These are phyloP conservation scores for Suillus spraguei DNA, from an alignment of 768 basidiomycete genomes.

Conservation along the genomic window DNA sequence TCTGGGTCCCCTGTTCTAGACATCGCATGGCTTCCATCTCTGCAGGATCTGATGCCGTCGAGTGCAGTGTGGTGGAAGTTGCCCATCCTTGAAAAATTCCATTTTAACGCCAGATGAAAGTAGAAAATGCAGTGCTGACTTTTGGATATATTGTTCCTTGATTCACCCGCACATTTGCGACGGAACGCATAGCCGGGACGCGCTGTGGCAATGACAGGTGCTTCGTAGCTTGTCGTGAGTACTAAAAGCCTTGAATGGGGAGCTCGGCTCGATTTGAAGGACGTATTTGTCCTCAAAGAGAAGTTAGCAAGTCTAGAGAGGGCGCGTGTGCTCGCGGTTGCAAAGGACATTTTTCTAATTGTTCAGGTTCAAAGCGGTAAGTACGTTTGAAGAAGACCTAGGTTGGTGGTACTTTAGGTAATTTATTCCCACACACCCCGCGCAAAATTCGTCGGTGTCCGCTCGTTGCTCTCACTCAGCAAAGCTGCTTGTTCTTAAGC, in stretches of 20 bases:
- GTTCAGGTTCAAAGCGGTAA: conserved; percentile 26
- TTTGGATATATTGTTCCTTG: conserved; percentile 20
- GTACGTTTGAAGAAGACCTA: conserved; percentile 6
- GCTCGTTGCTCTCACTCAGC: conserved; percentile 24
- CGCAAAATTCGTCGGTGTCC: conserved; percentile 27
- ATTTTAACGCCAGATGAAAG: not conserved
- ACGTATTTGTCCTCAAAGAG: conserved; percentile 25
- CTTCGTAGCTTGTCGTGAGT: conserved; percentile 19
- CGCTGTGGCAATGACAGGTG: conserved; percentile 7
- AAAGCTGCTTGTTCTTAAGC: conserved; percentile 14
- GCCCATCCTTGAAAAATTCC: conserved; percentile 58
- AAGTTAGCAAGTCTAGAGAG: conserved; percentile 26
- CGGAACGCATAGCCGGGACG: conserved; percentile 13
- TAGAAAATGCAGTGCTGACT: conserved; percentile 29
- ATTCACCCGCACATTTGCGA: conserved; percentile 14
- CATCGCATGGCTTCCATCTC: conserved; percentile 78
- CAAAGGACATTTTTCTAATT: conserved; percentile 31
- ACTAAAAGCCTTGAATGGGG: conserved; percentile 20
- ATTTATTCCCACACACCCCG: conserved; percentile 24
- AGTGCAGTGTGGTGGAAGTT: conserved; percentile 78
- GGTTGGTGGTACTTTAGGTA: conserved; percentile 15
- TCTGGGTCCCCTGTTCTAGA: conserved; percentile 81
- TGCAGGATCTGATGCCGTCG: conserved; percentile 81
- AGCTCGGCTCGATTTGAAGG: conserved; percentile 22
- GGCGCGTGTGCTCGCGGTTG: conserved; percentile 23